Percentiles rank a stretch among this genome's conserved stretches.
Conservation (phyloP, 345 rosid species). For the Rubroshorea leprosula region DNA sequence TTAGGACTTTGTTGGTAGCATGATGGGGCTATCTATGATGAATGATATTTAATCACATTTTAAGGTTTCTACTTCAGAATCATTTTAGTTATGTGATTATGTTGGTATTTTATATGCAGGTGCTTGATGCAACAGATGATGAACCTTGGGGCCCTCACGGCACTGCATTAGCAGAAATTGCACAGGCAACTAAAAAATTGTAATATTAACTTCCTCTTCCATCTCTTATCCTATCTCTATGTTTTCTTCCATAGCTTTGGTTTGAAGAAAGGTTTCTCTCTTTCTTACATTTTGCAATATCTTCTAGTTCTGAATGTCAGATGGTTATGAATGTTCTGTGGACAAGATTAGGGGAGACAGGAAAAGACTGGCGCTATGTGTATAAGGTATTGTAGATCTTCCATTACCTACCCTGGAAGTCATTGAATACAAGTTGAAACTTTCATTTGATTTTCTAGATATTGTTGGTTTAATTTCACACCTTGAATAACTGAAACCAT, state of each 20-base stretch:
- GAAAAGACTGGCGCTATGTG: conserved; percentile 97
- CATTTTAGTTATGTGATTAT: background rate
- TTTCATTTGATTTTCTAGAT: background rate
- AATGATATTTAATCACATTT: too few species aligned
- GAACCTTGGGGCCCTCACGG: conserved; percentile 99
- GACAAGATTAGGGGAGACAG: conserved; percentile 84
- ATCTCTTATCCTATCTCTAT: conserved; percentile 6
- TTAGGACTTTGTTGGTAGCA: background rate
- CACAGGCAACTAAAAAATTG: conserved; percentile 90
- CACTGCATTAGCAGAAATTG: conserved; percentile 86
- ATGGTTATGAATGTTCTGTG: conserved; percentile 92
- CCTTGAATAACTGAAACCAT: conserved; percentile 7
- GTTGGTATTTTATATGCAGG: conserved; percentile 39
- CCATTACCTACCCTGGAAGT: background rate
- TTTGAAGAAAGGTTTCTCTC: background rate
- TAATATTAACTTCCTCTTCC: conserved; percentile 23
- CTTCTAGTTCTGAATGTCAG: conserved; percentile 80
- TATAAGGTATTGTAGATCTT: conserved; percentile 62
- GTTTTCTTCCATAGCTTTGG: background rate
- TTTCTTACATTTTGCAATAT: conserved; percentile 21
- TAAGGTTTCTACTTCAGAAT: background rate
- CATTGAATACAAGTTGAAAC: background rate
- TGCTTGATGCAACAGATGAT: conserved; percentile 91
- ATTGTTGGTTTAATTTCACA: conserved; percentile 10
- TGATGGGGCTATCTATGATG: conserved; percentile 3